Evolutionary conservation across 768 basidiomycete species (phyloP).

Genomic region (Tremella fuciformis): DNA sequence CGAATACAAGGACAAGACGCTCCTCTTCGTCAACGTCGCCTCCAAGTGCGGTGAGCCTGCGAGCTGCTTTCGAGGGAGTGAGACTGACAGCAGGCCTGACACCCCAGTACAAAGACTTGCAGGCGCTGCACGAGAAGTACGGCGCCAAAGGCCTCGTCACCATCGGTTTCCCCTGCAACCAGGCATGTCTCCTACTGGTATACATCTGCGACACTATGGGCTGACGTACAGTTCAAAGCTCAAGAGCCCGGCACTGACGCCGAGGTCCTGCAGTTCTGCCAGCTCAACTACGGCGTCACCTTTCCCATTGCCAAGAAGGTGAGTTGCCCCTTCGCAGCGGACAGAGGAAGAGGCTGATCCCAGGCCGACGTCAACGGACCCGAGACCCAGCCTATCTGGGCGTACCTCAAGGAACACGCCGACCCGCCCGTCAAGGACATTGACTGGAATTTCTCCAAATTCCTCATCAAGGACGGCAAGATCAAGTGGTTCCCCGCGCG

Average conservation of each 20-base stretch:
- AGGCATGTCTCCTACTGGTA: conserved; percentile 21
- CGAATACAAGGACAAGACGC: conserved; percentile 45
- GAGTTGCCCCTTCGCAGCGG: conserved; percentile 3
- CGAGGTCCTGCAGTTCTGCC: conserved; percentile 50
- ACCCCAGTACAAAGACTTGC: conserved; percentile 50
- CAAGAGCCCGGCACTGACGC: conserved; percentile 52
- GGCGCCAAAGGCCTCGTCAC: conserved; percentile 44
- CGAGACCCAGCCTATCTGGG: conserved; percentile 51
- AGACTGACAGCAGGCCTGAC: conserved; percentile 36
- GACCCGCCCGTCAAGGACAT: conserved; percentile 47
- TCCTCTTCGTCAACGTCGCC: conserved; percentile 52
- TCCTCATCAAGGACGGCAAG: conserved; percentile 48
- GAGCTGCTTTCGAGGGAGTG: too few species aligned
- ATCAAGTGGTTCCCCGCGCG: conserved; percentile 49
- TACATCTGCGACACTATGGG: neutral
- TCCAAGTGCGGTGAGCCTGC: conserved; percentile 49
- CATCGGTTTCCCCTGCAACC: conserved; percentile 52
- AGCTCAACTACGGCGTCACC: conserved; percentile 51
- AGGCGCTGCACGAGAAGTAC: conserved; percentile 50
- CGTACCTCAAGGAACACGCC: conserved; percentile 46
- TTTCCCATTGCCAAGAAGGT: conserved; percentile 52
- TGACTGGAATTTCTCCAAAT: conserved; percentile 52
- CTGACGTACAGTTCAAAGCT: conserved; percentile 38
- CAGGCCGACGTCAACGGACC: conserved; percentile 52
- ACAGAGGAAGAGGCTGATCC: neutral